Evolutionary conservation across 495 filamentous ascomycete species (phyloP).

Genomic region (Xylaria grammica): DNA sequence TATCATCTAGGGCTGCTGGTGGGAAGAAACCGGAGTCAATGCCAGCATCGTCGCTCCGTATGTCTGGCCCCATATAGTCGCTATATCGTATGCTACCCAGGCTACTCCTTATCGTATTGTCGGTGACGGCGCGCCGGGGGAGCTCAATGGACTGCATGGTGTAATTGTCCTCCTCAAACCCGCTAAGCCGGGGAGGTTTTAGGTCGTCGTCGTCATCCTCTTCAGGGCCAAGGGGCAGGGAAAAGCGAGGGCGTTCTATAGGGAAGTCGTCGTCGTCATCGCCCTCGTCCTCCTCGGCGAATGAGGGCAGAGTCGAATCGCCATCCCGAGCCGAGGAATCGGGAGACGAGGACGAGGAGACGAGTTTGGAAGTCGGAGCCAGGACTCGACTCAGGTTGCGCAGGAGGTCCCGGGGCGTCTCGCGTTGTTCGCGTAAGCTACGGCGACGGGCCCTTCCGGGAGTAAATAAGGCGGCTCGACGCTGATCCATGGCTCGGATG

Average conservation of each 20-base stretch:
- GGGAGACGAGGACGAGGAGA: slow-evolving; percentile 62
- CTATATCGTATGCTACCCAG: slow-evolving; percentile 64
- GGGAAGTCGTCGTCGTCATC: slow-evolving; percentile 60
- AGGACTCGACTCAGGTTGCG: slow-evolving; percentile 70
- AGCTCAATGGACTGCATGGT: slow-evolving; percentile 74
- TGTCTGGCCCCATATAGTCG: slow-evolving; percentile 57
- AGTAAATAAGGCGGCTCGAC: slow-evolving; percentile 73
- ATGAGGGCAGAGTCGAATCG: slow-evolving; percentile 40
- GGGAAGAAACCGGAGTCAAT: slow-evolving; percentile 56
- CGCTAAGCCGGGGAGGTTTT: slow-evolving; percentile 65
- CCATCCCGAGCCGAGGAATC: slow-evolving; percentile 29
- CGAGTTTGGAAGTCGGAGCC: slow-evolving; percentile 61
- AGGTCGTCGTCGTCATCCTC: slow-evolving; percentile 64
- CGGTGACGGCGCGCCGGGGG: slow-evolving; percentile 63
- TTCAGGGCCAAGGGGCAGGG: slow-evolving; percentile 68
- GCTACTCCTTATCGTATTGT: slow-evolving; percentile 61
- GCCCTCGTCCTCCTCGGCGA: slow-evolving; percentile 62
- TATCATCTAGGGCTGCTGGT: slow-evolving; percentile 41
- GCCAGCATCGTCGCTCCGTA: slow-evolving; percentile 52
- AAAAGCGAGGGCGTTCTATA: slow-evolving; percentile 66
- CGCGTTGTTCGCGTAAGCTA: slow-evolving; percentile 68
- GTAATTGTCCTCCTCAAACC: slow-evolving; percentile 70
- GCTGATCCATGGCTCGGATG: slow-evolving; percentile 70
- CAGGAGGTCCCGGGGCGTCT: slow-evolving; percentile 76
- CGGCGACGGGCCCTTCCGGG: slow-evolving; percentile 70